Evolutionary conservation across 176 grass and related monocot species (phyloP).

Genomic region (Triticum urartu): DNA sequence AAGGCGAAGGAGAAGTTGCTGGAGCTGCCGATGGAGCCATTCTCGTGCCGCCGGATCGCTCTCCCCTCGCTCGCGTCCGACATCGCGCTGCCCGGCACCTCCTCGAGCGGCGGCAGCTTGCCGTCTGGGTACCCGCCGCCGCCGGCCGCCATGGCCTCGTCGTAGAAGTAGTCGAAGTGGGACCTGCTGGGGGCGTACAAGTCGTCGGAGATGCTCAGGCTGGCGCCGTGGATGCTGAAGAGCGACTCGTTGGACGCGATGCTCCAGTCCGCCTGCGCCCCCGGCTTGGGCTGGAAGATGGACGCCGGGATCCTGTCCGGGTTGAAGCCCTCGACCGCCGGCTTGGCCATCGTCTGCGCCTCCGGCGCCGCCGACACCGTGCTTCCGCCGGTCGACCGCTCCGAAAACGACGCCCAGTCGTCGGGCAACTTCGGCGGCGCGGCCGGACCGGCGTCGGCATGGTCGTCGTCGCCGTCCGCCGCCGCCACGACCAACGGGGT

Average conservation of each 20-base stretch:
- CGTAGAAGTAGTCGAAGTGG: conserved; percentile 52
- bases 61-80: not conserved
- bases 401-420: conserved; percentile 26
- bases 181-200: conserved; percentile 35
- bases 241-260: conserved; percentile 69
- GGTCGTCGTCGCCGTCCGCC: not conserved
- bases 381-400: not conserved
- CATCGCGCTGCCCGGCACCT: conserved; percentile 30
- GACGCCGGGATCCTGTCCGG: conserved; percentile 67
- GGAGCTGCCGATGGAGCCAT: conserved; percentile 45
- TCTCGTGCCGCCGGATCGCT: conserved; percentile 29
- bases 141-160: conserved; percentile 30
- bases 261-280: conserved; percentile 66
- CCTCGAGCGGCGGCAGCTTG: conserved; percentile 30
- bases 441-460: not conserved
- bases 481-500: not conserved
- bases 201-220: conserved; percentile 33
- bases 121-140: not conserved
- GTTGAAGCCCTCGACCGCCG: conserved; percentile 19
- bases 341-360: conserved; percentile 29
- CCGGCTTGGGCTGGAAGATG: conserved; percentile 49
- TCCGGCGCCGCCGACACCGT: conserved; percentile 13
- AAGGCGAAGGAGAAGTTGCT: conserved; percentile 80
- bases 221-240: conserved; percentile 66
- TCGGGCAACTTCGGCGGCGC: not conserved